Percentiles rank a stretch among this genome's conserved stretches.
Conservation (phyloP, 352 stramenopile species). For the Aphanomyces astaci region DNA sequence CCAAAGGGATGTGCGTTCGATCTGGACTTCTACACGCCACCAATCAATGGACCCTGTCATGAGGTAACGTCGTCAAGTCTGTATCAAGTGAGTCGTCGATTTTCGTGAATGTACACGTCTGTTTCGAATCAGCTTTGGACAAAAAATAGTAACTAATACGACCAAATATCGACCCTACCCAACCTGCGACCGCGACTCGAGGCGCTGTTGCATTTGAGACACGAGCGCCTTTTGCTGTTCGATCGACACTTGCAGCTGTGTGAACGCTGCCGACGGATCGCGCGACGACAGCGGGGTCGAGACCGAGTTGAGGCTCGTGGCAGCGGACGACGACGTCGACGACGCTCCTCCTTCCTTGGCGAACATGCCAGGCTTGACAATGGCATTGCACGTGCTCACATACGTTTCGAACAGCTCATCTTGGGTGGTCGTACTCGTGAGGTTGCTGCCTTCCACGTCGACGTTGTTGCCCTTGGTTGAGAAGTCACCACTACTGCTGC, state of each 20-base stretch:
- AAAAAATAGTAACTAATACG: too few species aligned
- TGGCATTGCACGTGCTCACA: not conserved
- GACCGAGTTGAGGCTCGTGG: not conserved
- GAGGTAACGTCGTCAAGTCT: too few species aligned
- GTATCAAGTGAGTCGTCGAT: too few species aligned
- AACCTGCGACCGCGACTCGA: constrained; percentile 1
- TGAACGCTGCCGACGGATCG: not conserved
- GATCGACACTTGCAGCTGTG: constrained; percentile 5
- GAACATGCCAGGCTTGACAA: not conserved
- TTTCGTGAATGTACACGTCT: too few species aligned
- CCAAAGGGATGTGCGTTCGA: too few species aligned
- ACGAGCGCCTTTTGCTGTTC: constrained; percentile 16
- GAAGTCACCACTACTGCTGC: not conserved
- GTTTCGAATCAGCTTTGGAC: too few species aligned
- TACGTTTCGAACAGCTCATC: not conserved
- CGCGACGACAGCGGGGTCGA: not conserved
- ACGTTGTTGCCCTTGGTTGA: not conserved
- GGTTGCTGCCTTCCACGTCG: not conserved
- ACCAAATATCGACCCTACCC: not conserved
- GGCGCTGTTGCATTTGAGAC: constrained; percentile 3
- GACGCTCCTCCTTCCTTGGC: not conserved
- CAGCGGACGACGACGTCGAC: not conserved
- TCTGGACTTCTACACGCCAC: too few species aligned
- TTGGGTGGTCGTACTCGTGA: not conserved
- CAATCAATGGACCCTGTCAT: too few species aligned